Evolutionary conservation across 1,284 basidiomycete species (phyloP), one percentile per base, ranked within the genome.

Genomic region (Thecaphora thlaspeos): DNA sequence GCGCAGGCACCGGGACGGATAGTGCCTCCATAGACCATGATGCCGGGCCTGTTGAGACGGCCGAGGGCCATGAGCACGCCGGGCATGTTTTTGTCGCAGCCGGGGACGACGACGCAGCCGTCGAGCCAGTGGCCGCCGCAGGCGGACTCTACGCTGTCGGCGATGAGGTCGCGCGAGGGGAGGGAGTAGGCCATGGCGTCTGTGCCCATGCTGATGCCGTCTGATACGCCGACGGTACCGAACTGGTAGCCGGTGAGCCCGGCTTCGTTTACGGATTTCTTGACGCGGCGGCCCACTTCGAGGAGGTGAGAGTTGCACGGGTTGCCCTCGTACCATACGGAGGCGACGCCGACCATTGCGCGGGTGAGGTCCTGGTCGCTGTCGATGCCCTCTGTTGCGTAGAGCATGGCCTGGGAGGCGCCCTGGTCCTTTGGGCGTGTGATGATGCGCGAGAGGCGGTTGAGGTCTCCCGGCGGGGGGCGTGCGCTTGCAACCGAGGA

Each of bases 81-180:
- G 23, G 75, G 75, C 75, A 77, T 77, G 58, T 77, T 77, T 60
- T 78, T 78, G 63, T 78, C 76, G 47, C 76, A 78, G 28, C 75
- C 75, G 10, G 76, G 76, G 24, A 78, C 70, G 9, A 68, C 67
- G 37, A 78, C 75, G 32, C 48, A 51, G 15, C 75, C 76, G 37
- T 78, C 76, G 41, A 77, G 70, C 75, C 75, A 78, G 52, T 78
- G 76, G 15, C 73, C 76, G 45, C 73, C 73, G 43, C 68, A 64
- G 15, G 70, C 74, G 34, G 60, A 65, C 46, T 78, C 76, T 43
- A 78, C 75, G 37, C 64, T 69, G 55, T 77, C 75, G 21, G 75
- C 75, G 38, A 77, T 77, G 22, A 77, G 46, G 37, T 77, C 75
- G 22, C 75, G 62, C 30, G 65, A 69, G 10, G 75, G 75, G 8